phyloP scores from a whole-genome alignment of 2,329 filamentous ascomycete species.

The Thielaviopsis punctulata region DNA sequence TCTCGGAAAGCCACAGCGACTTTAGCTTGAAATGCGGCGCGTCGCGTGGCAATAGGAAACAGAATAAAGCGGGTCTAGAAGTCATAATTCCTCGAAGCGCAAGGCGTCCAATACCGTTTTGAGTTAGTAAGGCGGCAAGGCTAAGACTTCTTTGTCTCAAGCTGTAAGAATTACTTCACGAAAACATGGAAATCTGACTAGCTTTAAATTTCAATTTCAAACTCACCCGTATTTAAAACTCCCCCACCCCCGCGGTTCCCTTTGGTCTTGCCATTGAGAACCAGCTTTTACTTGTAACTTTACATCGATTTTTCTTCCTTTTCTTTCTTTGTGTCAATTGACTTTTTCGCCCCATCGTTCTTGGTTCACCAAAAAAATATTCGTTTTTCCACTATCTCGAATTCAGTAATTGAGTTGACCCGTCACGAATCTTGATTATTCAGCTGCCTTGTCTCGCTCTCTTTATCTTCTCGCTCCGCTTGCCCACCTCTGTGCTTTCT shows the following conservation, averaged over 20 bases:
- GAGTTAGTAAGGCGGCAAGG: not conserved
- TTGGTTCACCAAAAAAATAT: not conserved
- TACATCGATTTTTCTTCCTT: not conserved
- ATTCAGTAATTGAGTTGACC: not conserved
- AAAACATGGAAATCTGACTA: not conserved
- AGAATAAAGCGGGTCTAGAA: not conserved
- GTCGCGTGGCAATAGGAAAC: not conserved
- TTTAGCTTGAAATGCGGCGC: not conserved
- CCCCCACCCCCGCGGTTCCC: not conserved
- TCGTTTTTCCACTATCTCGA: not conserved
- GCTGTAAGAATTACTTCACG: not conserved
- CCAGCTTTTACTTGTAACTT: not conserved
- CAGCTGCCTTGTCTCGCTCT: not conserved
- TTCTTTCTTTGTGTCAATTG: not conserved
- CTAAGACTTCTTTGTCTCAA: not conserved
- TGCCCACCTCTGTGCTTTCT: not conserved
- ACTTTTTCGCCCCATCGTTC: not conserved
- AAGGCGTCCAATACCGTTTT: not conserved
- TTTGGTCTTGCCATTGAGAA: not conserved
- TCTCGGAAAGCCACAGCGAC: not conserved
- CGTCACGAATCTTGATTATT: conserved; percentile 1
- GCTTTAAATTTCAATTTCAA: not conserved
- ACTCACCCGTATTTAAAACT: not conserved
- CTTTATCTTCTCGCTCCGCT: not conserved
- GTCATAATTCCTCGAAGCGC: not conserved